These are phyloP conservation scores for Vitis hybrid DNA, from an alignment of 177 flowering plant genomes.

Conservation along the genomic window DNA sequence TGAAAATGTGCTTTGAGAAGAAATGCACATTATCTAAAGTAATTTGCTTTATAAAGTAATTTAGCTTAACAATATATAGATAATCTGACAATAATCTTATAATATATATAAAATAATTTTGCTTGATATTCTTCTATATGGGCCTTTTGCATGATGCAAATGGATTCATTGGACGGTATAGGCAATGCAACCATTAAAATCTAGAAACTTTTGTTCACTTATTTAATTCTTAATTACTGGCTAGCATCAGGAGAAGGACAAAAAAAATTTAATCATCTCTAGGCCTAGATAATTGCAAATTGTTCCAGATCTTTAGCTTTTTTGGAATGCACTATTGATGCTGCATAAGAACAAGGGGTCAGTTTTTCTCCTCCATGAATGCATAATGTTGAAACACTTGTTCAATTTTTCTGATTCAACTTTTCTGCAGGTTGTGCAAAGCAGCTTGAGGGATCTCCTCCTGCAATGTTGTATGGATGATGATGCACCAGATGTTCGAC, in stretches of 20 bases:
- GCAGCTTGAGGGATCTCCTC: conserved; percentile 83
- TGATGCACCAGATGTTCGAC: conserved; percentile 83
- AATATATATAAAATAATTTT: too few relatives aligned
- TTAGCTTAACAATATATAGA: too few relatives aligned
- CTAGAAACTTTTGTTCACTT: background rate
- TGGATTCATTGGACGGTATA: background rate
- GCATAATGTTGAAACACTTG: background rate
- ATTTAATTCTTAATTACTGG: background rate
- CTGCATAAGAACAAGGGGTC: background rate
- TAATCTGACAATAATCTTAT: too few relatives aligned
- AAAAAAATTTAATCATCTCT: background rate
- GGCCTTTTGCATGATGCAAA: background rate
- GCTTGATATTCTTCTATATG: background rate
- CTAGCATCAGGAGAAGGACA: background rate
- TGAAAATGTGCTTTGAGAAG: too few relatives aligned
- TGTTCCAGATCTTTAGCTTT: background rate
- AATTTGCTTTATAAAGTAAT: too few relatives aligned
- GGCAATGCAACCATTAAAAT: background rate
- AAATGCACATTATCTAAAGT: too few relatives aligned
- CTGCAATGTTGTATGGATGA: conserved; percentile 97
- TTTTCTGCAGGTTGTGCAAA: conserved; percentile 62
- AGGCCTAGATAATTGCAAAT: background rate
- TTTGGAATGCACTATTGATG: background rate
- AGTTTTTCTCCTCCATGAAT: background rate
- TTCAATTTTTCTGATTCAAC: background rate